phyloP scores from a whole-genome alignment of 129 eudicot species.

The Logfia minima region DNA sequence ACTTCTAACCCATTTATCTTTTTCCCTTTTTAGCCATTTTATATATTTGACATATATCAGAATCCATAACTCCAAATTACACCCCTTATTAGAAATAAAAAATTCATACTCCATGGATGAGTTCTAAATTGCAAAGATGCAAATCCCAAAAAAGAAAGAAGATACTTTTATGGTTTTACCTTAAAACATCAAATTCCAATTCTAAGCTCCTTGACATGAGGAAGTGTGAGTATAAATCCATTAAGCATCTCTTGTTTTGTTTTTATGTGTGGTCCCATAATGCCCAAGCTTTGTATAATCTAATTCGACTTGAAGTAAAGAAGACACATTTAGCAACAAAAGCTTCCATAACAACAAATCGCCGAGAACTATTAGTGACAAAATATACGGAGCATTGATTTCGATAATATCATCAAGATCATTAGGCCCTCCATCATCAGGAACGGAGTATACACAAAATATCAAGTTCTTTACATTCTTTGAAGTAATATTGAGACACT shows the following conservation, averaged over 20 bases:
- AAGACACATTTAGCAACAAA: neutral
- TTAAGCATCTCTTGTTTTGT: neutral
- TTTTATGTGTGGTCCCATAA: neutral
- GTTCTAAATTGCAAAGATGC: neutral
- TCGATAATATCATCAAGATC: neutral
- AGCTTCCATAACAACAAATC: neutral
- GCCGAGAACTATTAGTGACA: neutral
- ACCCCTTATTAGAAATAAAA: neutral
- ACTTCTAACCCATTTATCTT: no score
- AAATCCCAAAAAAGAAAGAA: neutral
- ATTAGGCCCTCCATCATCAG: neutral
- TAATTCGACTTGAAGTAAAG: neutral
- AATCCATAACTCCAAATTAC: neutral
- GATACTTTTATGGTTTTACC: neutral
- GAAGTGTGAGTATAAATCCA: neutral
- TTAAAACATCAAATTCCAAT: neutral
- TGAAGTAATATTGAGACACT: constrained; percentile 11
- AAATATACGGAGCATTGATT: constrained; percentile 4
- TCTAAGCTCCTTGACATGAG: neutral
- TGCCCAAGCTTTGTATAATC: neutral
- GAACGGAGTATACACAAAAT: constrained; percentile 1
- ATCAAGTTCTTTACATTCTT: constrained; percentile 30
- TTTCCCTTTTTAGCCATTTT: no score
- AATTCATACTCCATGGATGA: neutral
- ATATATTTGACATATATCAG: no score